These are phyloP conservation scores for Microbotryomycetes sp. DNA, from an alignment of 1,284 basidiomycete species.

Conservation along the genomic window DNA sequence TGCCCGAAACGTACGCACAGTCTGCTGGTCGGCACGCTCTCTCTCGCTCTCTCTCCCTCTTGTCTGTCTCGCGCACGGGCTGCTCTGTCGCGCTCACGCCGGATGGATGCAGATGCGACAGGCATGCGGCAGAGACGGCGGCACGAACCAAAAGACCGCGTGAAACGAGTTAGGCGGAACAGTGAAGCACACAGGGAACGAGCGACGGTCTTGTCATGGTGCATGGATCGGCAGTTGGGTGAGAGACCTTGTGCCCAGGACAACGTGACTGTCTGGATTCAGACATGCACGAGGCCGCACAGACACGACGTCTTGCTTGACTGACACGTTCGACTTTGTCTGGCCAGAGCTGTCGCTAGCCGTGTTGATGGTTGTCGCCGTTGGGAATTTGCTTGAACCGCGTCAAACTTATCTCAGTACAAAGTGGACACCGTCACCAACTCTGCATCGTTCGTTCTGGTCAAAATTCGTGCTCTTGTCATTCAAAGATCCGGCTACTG, in stretches of 20 bases:
- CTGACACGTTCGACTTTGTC: too few relatives aligned
- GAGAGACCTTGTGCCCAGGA: background rate
- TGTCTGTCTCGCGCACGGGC: too few relatives aligned
- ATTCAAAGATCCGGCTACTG: constrained; percentile 18
- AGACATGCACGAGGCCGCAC: background rate
- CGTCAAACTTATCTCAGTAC: constrained; percentile 14
- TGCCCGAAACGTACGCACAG: too few relatives aligned
- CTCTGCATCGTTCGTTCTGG: constrained; percentile 14
- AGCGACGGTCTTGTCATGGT: constrained; percentile 2
- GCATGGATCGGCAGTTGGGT: constrained; percentile 9
- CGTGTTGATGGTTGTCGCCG: background rate
- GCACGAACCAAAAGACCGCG: too few relatives aligned
- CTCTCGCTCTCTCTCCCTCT: too few relatives aligned
- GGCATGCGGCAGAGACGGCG: too few relatives aligned
- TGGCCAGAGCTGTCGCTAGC: constrained; percentile 2
- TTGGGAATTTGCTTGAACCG: background rate
- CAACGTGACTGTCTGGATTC: background rate
- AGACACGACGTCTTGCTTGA: too few relatives aligned
- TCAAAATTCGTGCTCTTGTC: constrained; percentile 26
- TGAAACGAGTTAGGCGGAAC: too few relatives aligned
- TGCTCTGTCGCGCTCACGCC: too few relatives aligned
- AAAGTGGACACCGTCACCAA: constrained; percentile 17
- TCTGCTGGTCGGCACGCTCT: too few relatives aligned
- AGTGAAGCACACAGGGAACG: too few relatives aligned
- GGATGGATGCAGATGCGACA: too few relatives aligned